Conservation (phyloP, 805 yeast species). For the Saturnispora besseyi region DNA sequence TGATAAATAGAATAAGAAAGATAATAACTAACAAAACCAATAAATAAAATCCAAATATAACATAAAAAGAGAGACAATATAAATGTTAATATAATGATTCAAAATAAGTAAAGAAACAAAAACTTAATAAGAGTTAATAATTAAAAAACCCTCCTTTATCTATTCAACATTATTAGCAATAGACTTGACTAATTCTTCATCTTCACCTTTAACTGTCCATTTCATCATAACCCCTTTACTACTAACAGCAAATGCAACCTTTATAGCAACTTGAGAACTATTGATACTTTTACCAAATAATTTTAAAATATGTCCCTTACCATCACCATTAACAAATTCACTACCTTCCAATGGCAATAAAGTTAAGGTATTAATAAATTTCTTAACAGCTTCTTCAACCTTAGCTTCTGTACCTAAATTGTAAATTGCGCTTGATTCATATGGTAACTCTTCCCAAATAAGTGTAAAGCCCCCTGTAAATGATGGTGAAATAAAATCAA, state of each 20-base stretch:
- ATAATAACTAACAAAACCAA: too few species aligned
- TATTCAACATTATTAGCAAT: conserved; percentile 43
- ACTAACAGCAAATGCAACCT: conserved; percentile 41
- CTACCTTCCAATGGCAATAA: conserved; percentile 70
- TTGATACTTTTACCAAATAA: conserved; percentile 70
- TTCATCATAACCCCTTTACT: conserved; percentile 45
- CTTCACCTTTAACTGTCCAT: conserved; percentile 50
- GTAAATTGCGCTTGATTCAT: conserved; percentile 57
- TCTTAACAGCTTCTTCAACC: conserved; percentile 46
- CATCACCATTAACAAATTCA: conserved; percentile 49
- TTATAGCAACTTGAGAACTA: conserved; percentile 43
- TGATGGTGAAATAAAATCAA: conserved; percentile 74
- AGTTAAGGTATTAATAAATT: conserved; percentile 44
- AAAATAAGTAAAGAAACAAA: not conserved
- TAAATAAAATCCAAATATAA: too few species aligned
- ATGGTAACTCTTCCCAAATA: conserved; percentile 62
- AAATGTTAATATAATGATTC: not conserved
- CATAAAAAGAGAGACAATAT: not conserved
- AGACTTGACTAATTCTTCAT: conserved; percentile 37
- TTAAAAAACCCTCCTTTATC: not conserved
- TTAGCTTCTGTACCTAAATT: conserved; percentile 42
- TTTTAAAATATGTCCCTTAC: conserved; percentile 61
- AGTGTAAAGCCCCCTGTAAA: conserved; percentile 68
- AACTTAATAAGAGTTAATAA: too few species aligned
- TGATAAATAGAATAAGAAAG: too few species aligned